Percentiles rank a stretch among this genome's conserved stretches.
phyloP scores from a whole-genome alignment of 352 stramenopile species.

The Thraustochytrium sp. region DNA sequence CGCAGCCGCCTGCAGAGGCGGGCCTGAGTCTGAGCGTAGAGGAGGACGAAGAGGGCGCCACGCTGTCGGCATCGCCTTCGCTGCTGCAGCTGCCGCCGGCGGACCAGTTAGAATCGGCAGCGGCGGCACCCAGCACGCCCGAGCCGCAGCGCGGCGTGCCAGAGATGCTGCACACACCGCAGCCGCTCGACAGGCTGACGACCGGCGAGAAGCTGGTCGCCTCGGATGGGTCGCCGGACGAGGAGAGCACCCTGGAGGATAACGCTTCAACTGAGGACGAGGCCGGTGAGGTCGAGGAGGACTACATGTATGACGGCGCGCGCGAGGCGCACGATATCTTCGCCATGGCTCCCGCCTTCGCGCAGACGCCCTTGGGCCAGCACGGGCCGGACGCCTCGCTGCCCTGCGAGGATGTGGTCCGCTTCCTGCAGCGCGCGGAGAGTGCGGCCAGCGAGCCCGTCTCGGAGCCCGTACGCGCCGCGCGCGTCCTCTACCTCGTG shows the following conservation, averaged over 20 bases:
- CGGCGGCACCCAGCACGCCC: too few species aligned
- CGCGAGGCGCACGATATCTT: neutral
- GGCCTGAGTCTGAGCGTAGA: too few species aligned
- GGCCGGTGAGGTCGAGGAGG: neutral
- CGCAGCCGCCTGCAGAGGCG: too few species aligned
- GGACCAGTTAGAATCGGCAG: too few species aligned
- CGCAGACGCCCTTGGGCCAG: neutral
- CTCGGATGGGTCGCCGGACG: neutral
- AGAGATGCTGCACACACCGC: neutral
- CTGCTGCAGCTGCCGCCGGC: too few species aligned
- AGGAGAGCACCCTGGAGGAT: conserved; percentile 2
- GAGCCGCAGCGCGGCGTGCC: too few species aligned
- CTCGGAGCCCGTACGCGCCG: neutral
- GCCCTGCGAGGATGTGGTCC: neutral
- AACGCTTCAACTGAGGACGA: neutral
- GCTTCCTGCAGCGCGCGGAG: neutral
- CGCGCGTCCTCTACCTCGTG: neutral
- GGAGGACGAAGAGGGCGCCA: too few species aligned
- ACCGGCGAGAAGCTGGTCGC: neutral
- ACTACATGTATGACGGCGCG: neutral
- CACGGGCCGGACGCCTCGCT: neutral
- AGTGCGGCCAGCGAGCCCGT: neutral
- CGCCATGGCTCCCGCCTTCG: neutral
- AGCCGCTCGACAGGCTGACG: neutral
- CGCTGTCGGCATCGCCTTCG: too few species aligned